phyloP scores from a whole-genome alignment of 1,284 basidiomycete genomes.

The Boletus smithii region DNA sequence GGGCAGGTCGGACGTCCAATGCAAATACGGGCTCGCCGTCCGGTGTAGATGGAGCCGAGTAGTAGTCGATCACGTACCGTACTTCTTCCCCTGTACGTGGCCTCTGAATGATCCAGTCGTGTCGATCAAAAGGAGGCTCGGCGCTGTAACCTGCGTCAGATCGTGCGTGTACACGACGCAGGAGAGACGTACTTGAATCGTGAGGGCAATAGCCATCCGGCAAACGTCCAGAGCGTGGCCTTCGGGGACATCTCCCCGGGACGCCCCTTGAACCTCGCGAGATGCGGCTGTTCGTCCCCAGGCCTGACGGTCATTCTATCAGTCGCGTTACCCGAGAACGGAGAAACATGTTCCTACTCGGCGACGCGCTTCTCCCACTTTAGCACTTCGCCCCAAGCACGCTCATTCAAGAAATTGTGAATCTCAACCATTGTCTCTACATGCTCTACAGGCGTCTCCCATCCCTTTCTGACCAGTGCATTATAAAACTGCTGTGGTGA shows the following conservation, averaged over 20 bases:
- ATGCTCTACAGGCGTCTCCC: constrained; percentile 96
- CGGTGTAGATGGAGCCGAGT: constrained; percentile 79
- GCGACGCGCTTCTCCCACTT: constrained; percentile 84
- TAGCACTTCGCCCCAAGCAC: constrained; percentile 93
- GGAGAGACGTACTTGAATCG: constrained; percentile 73
- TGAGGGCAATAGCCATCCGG: constrained; percentile 85
- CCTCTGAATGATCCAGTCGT: constrained; percentile 94
- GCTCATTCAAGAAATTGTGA: constrained; percentile 97
- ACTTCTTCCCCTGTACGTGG: constrained; percentile 71
- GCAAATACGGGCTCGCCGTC: constrained; percentile 91
- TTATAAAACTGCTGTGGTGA: constrained; percentile 99
- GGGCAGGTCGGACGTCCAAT: constrained; percentile 86
- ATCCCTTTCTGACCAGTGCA: constrained; percentile 93
- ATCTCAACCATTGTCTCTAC: constrained; percentile 97
- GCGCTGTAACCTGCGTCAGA: constrained; percentile 46
- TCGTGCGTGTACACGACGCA: neutral
- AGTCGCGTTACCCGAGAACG: neutral
- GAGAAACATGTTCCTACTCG: constrained; percentile 39
- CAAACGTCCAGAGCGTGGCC: constrained; percentile 80
- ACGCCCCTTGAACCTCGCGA: constrained; percentile 85
- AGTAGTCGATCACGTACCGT: constrained; percentile 97
- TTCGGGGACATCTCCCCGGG: constrained; percentile 90
- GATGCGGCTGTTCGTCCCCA: constrained; percentile 54
- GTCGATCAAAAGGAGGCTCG: constrained; percentile 96
- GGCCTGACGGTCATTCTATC: constrained; percentile 23